A percentile compares a stretch with the other conserved stretches of the same genome.
Conservation (phyloP, 2,329 filamentous ascomycete genomes). For the Ascomycota sp. region DNA sequence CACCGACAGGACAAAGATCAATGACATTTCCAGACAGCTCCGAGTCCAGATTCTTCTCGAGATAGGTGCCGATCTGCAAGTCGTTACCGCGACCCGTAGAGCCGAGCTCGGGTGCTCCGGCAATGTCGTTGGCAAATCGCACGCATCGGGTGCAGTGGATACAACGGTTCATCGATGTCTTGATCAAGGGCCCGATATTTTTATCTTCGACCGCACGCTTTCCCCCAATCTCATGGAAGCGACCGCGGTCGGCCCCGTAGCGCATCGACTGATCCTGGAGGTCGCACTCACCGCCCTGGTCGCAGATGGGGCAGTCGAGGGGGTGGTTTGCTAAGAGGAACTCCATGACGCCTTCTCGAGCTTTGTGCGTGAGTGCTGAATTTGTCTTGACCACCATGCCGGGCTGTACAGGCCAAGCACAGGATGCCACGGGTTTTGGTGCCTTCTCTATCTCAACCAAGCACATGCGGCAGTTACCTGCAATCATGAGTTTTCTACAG, state of each 20-base stretch:
- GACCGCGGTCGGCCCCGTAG: constrained; percentile 86
- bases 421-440: constrained; percentile 93
- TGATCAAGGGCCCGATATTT: constrained; percentile 94
- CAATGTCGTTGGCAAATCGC: constrained; percentile 93
- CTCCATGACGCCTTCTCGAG: constrained; percentile 96
- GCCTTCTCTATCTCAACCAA: constrained; percentile 92
- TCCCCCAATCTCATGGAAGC: constrained; percentile 87
- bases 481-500: constrained; percentile 84
- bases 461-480: constrained; percentile 99
- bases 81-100: constrained; percentile 91
- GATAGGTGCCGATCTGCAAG: constrained; percentile 93
- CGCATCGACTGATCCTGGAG: constrained; percentile 98
- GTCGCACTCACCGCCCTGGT: constrained; percentile 97
- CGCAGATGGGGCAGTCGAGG: constrained; percentile 90
- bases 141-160: constrained; percentile 98
- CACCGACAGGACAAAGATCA: constrained; percentile 92
- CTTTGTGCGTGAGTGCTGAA: constrained; percentile 90
- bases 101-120: constrained; percentile 85
- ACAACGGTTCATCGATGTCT: constrained; percentile 99
- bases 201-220: constrained; percentile 98
- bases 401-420: constrained; percentile 94
- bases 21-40: constrained; percentile 96
- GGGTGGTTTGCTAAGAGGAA: constrained; percentile 93
- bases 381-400: constrained; percentile 99
- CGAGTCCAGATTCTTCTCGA: constrained; percentile 82